phyloP scores from a whole-genome alignment of 768 basidiomycete genomes.

The Fibroporia radiculosa region DNA sequence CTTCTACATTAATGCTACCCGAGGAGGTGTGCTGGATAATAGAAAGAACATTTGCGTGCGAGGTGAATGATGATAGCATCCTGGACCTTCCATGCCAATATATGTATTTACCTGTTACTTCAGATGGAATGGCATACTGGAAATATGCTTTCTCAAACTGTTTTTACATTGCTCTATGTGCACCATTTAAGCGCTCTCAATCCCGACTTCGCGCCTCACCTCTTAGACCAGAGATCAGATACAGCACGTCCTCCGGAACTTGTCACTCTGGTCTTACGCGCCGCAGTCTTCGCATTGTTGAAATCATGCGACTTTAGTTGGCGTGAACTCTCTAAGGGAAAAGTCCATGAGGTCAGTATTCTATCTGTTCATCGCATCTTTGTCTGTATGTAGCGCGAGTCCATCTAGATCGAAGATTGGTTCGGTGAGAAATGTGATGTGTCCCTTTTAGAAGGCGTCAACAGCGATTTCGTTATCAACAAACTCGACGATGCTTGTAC shows the following conservation, averaged over 20 bases:
- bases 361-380: conserved; percentile 13
- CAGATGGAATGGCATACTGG: conserved; percentile 89
- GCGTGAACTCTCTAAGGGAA: conserved; percentile 71
- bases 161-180: conserved; percentile 72
- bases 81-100: conserved; percentile 5
- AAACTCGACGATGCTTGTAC: conserved; percentile 51
- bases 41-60: conserved; percentile 68
- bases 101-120: conserved; percentile 11
- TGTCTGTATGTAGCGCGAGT: no score
- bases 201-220: conserved; percentile 34
- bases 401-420: conserved; percentile 72
- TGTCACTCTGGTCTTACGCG: conserved; percentile 58
- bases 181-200: conserved; percentile 58
- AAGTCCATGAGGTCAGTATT: conserved; percentile 65
- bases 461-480: conserved; percentile 43
- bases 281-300: conserved; percentile 58
- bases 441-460: conserved; percentile 57
- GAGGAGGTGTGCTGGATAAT: conserved; percentile 87
- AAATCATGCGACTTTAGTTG: conserved; percentile 81
- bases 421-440: conserved; percentile 86
- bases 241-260: conserved; percentile 50
- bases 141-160: conserved; percentile 77
- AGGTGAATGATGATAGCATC: conserved; percentile 40
- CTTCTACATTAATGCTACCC: conserved; percentile 53
- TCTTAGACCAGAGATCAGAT: conserved; percentile 24